These are phyloP conservation scores for Cucumis cinereus DNA, from an alignment of 306 rosid genomes.

Conservation along the genomic window DNA sequence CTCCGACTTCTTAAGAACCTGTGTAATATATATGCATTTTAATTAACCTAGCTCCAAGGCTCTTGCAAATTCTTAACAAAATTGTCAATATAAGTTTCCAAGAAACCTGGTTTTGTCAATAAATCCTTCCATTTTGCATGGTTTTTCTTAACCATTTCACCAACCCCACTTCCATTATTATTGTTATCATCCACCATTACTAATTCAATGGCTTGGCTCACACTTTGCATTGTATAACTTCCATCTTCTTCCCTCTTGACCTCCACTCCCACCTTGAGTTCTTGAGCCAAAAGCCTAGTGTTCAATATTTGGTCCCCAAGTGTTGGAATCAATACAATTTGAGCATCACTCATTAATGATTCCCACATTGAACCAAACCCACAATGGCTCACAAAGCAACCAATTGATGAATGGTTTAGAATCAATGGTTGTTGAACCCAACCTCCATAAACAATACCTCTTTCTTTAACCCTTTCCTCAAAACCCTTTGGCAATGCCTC, in stretches of 20 bases:
- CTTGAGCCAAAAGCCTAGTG: constrained; percentile 31
- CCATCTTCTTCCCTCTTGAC: constrained; percentile 27
- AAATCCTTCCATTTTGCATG: constrained; percentile 25
- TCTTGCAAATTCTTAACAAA: constrained; percentile 19
- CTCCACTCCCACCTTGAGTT: constrained; percentile 37
- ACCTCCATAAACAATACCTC: constrained; percentile 33
- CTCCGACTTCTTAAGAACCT: background rate
- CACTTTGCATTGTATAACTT: constrained; percentile 35
- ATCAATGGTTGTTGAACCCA: constrained; percentile 61
- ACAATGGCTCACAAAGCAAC: constrained; percentile 63
- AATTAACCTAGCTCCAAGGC: background rate
- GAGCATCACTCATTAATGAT: constrained; percentile 34
- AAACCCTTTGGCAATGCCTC: constrained; percentile 45
- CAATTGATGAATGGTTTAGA: constrained; percentile 27
- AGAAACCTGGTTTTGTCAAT: constrained; percentile 10
- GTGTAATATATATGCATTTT: too few relatives aligned
- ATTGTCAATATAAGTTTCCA: constrained; percentile 26
- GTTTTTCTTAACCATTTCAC: constrained; percentile 23
- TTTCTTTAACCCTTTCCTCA: constrained; percentile 31
- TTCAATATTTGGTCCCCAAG: constrained; percentile 51
- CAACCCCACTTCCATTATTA: constrained; percentile 18
- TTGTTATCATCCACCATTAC: constrained; percentile 39
- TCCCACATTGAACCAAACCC: constrained; percentile 79
- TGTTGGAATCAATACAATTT: constrained; percentile 35
- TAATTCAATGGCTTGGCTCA: constrained; percentile 25